Evolutionary conservation across 2,329 filamentous ascomycete genomes (phyloP).

Genomic region (Botrytis medusae): DNA sequence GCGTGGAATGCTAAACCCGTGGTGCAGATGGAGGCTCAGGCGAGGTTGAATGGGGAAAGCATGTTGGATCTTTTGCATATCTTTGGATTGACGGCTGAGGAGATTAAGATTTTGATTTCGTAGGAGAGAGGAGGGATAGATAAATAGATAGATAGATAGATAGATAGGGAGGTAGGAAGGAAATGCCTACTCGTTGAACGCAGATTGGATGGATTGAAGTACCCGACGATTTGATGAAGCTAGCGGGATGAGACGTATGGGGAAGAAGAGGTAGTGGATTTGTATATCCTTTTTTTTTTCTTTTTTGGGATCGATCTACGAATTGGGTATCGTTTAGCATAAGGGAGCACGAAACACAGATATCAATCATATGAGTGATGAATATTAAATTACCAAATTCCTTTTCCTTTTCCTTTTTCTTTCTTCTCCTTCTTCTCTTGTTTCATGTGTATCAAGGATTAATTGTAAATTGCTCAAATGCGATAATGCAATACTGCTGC

Average conservation of each 20-base stretch:
- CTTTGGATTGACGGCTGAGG: constrained; percentile 68
- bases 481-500: too few relatives aligned
- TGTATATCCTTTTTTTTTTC: neutral
- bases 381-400: neutral
- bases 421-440: neutral
- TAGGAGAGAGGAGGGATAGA: neutral
- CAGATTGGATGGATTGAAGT: neutral
- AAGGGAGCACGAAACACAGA: neutral
- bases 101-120: constrained; percentile 51
- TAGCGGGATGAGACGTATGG: neutral
- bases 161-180: neutral
- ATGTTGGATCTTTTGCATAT: constrained; percentile 72
- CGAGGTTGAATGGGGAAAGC: constrained; percentile 68
- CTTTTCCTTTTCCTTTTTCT: neutral
- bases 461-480: neutral
- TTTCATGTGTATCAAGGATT: neutral
- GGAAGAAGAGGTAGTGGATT: neutral
- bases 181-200: neutral
- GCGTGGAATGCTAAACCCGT: constrained; percentile 83
- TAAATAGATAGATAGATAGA: neutral
- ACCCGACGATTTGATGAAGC: neutral
- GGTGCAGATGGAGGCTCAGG: constrained; percentile 75
- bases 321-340: neutral
- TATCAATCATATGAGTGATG: neutral
- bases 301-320: neutral